phyloP scores from a whole-genome alignment of 2,329 filamentous ascomycete species.

The Lachnellula willkommii region DNA sequence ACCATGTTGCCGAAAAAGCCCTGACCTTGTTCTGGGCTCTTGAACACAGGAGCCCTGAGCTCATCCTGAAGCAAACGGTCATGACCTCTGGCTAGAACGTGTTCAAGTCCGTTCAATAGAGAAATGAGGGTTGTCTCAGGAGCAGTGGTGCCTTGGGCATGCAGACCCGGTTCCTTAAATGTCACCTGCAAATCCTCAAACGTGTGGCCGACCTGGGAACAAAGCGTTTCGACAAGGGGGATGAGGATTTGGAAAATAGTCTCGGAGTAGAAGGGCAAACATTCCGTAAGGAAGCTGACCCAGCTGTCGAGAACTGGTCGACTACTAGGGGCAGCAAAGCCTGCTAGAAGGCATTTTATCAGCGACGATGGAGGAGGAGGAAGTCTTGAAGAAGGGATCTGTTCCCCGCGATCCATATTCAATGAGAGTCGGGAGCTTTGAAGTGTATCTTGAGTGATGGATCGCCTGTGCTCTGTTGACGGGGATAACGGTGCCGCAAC shows the following conservation, averaged over 20 bases:
- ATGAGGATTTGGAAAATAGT: slow-evolving; percentile 87
- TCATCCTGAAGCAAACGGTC: slow-evolving; percentile 76
- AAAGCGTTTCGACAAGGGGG: slow-evolving; percentile 85
- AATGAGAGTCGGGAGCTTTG: slow-evolving; percentile 41
- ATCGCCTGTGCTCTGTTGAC: slow-evolving; percentile 24
- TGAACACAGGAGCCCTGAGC: slow-evolving; percentile 59
- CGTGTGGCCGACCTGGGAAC: slow-evolving; percentile 65
- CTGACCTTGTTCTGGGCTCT: slow-evolving; percentile 76
- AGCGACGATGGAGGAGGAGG: slow-evolving; percentile 62
- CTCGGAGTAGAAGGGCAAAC: slow-evolving; percentile 76
- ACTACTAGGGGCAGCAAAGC: slow-evolving; percentile 69
- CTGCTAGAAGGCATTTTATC: slow-evolving; percentile 78
- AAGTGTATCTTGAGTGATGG: slow-evolving; percentile 25
- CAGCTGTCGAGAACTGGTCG: slow-evolving; percentile 82
- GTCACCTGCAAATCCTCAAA: slow-evolving; percentile 66
- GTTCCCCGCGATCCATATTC: slow-evolving; percentile 38
- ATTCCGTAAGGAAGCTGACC: slow-evolving; percentile 79
- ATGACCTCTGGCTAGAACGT: slow-evolving; percentile 81
- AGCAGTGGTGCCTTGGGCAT: slow-evolving; percentile 33
- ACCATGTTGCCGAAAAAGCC: slow-evolving; percentile 94
- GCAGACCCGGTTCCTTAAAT: slow-evolving; percentile 45
- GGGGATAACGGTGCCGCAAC: slow-evolving; percentile 21
- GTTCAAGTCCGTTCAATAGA: slow-evolving; percentile 89
- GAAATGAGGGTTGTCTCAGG: slow-evolving; percentile 73
- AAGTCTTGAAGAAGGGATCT: slow-evolving; percentile 32